Base-by-base conservation (phyloP, 1,139 yeast species). In the Yamadazyma aaseri region DNA sequence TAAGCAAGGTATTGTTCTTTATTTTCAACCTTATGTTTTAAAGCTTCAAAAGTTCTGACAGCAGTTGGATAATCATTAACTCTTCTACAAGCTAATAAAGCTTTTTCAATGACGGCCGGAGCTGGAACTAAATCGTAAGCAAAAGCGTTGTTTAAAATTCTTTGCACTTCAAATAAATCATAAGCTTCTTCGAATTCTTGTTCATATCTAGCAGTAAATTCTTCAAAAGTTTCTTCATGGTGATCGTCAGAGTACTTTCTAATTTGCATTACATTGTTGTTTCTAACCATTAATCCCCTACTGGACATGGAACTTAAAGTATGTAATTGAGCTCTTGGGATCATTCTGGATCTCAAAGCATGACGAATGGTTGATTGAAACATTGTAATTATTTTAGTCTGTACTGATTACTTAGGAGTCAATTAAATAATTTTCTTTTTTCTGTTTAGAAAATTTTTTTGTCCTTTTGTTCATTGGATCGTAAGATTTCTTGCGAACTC, bases 21-120 rank as follows among this genome's bases (percentile, higher is more conserved):
- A 72, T 83, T 86, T 67, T 90, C 97, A 47, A 92, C 97, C 76
- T 92, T 92, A 79, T 81, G 86, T 67, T 85, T 86, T 64, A 92
- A 79, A 49, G 87, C 85, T 73, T 92, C 98, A 55, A 92, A 92
- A 43, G 95, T 96, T 72, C 98, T 86, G 52, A 90, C 94, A 40
- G 98, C 98, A 44, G 97, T 90, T 44, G 98, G 97, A 72, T 86
- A 86, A 72, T 92, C 98, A 67, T 94, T 89, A 50, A 92, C 97
- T 72, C 98, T 86, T 80, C 98, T 89, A 57, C 97, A 92, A 35
- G 98, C 98, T 71, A 86, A 83, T 62, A 92, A 79, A 34, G 98
- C 98, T 72, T 86, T 86, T 70, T 87, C 96, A 58, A 92, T 77
- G 45, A 92, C 97, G 42, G 85, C 81, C 49, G 98, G 98, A 24